Percentiles rank a stretch among this genome's conserved stretches.
Evolutionary conservation across 169 alveolate species (phyloP).

Genomic region (Hammondia hammondi): DNA sequence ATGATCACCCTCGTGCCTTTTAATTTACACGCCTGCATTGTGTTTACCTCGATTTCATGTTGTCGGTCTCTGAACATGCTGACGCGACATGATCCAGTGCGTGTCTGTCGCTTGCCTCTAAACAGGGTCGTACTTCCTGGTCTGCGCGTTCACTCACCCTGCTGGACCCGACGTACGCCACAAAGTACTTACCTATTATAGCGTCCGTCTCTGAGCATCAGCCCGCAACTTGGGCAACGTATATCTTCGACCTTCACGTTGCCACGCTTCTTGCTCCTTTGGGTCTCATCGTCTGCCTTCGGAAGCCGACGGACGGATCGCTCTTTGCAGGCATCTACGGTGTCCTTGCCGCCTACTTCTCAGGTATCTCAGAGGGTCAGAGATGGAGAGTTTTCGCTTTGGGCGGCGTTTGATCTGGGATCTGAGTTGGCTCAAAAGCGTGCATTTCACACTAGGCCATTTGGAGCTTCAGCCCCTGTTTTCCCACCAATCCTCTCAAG

Average conservation of each 20-base stretch:
- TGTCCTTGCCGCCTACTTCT: constrained; percentile 92
- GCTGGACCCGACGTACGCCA: constrained; percentile 97
- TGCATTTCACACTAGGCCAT: too few species aligned
- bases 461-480: too few species aligned
- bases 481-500: too few species aligned
- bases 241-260: constrained; percentile 72
- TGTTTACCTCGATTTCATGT: too few species aligned
- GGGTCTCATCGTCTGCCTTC: constrained; percentile 82
- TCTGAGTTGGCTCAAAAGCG: background rate
- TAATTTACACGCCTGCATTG: too few species aligned
- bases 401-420: constrained; percentile 53
- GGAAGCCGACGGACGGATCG: constrained; percentile 88
- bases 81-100: background rate
- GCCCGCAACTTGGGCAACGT: constrained; percentile 97
- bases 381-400: constrained; percentile 49
- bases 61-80: background rate
- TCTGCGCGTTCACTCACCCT: constrained; percentile 95
- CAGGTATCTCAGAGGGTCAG: constrained; percentile 69
- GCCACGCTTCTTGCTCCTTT: constrained; percentile 67
- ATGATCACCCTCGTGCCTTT: background rate
- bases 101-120: background rate
- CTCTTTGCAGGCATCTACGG: constrained; percentile 92
- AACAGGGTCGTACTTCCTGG: constrained; percentile 91
- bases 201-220: constrained; percentile 99
- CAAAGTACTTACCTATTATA: constrained; percentile 94